Base-by-base conservation (phyloP, 2,329 filamentous ascomycete genomes). In the Madurella mycetomatis region DNA sequence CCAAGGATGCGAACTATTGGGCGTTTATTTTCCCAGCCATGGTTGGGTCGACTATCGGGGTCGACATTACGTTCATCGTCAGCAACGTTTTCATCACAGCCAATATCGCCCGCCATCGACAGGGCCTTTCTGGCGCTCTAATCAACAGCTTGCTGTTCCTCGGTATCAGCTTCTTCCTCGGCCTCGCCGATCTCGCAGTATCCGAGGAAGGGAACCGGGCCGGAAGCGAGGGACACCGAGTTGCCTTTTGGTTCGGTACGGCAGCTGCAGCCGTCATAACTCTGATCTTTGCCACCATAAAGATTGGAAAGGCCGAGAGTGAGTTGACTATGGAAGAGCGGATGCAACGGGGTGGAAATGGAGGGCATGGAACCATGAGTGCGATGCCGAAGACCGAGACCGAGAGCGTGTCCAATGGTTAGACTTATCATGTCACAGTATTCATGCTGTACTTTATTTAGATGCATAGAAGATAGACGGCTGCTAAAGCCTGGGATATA, bases 51-150 rank as follows among this genome's bases (percentile, higher is more conserved):
- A 92, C 88, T 0, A 74, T 91, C 34, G 87, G 85, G 16, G 83
- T 91, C 55, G 88, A 92, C 64, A 83, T 91, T 51, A 83, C 83
- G 7, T 91, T 86, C 71, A 90, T 86, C 64, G 80, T 91, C 1
- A 81, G 84, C 16, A 91, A 87, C 63, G 80, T 92, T 55, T 92
- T 88, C 69, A 87, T 90, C 67, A 90, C 87, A 0, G 90, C 87
- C 0, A 81, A 80, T 13, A 74, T 91, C 58, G 86, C 87, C 0
- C 75, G 76, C 4, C 76, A 80, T 12, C 76, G 83, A 47, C 88
- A 92, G 66, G 87, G 86, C 0, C 74, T 90, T 0, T 88, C 87
- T 0, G 86, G 87, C 1, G 87, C 83, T 0, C 68, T 91, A 44
- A 84, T 88, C 64, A 90, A 88, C 70, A 84, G 81, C 46, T 70